A percentile compares a stretch with the other conserved stretches of the same genome.
These are phyloP conservation scores for Hamigera avellanea DNA, from an alignment of 495 filamentous ascomycete genomes.

Conservation along the genomic window DNA sequence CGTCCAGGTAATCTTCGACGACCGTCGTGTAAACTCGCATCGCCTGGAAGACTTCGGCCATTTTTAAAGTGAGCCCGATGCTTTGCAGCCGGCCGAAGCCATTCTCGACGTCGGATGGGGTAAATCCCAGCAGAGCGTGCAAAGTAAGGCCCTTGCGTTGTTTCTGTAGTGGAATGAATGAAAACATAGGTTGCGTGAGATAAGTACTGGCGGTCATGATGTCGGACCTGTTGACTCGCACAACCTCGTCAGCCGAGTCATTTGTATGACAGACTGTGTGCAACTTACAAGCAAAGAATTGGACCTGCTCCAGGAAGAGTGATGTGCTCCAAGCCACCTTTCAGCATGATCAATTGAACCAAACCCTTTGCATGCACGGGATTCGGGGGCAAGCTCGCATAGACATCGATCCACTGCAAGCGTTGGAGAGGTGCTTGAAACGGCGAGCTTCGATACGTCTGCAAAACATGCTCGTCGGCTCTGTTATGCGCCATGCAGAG, in stretches of 20 bases:
- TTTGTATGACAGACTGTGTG: constrained; percentile 3
- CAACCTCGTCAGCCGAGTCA: too few species aligned
- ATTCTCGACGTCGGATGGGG: constrained; percentile 10
- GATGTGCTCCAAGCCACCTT: constrained; percentile 25
- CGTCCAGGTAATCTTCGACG: constrained; percentile 10
- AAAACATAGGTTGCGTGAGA: constrained; percentile 19
- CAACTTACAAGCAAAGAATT: constrained; percentile 25
- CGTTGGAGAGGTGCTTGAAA: constrained; percentile 27
- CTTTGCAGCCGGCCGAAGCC: constrained; percentile 15
- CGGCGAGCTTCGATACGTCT: constrained; percentile 12
- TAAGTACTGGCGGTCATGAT: constrained; percentile 20
- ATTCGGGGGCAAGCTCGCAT: constrained; percentile 26
- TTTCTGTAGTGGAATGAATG: constrained; percentile 21
- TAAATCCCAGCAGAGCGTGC: constrained; percentile 20
- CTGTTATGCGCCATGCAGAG: constrained; percentile 32
- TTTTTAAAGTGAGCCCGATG: constrained; percentile 20
- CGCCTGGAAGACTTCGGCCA: constrained; percentile 22
- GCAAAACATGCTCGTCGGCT: constrained; percentile 8
- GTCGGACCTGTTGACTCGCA: constrained; percentile 21
- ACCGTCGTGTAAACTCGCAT: constrained; percentile 17
- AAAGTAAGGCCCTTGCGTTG: constrained; percentile 8
- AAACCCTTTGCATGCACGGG: constrained; percentile 26
- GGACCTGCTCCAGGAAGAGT: constrained; percentile 18
- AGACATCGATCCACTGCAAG: constrained; percentile 33
- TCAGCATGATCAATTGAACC: constrained; percentile 21